Conservation (phyloP, 139 green algal genomes). For the Picochlorum sp. region DNA sequence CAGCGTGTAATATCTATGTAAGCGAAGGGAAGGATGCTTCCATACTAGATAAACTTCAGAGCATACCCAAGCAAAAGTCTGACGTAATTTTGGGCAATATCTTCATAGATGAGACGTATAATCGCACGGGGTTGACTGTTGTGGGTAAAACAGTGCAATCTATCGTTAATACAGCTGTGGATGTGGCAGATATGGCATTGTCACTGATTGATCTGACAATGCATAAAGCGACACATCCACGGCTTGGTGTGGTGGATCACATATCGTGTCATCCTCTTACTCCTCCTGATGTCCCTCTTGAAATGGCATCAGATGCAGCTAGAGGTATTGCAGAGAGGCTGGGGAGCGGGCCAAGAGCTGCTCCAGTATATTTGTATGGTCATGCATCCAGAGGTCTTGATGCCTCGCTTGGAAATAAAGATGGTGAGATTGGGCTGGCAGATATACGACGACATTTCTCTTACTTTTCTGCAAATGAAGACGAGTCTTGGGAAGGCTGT, state of each 20-base stretch:
- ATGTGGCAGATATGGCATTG: slow-evolving; percentile 34
- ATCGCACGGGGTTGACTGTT: slow-evolving; percentile 63
- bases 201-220: slow-evolving; percentile 37
- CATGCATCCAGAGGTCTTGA: too few species aligned
- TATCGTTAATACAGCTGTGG: slow-evolving; percentile 20
- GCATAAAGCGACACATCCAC: slow-evolving; percentile 57
- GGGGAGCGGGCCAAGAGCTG: too few species aligned
- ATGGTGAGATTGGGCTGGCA: slow-evolving; percentile 46
- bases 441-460: slow-evolving; percentile 37
- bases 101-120: slow-evolving; percentile 60
- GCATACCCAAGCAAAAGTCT: neutral
- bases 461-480: slow-evolving; percentile 18
- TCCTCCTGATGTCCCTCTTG: neutral
- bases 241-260: slow-evolving; percentile 68
- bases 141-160: neutral
- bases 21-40: slow-evolving; percentile 35
- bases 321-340: slow-evolving; percentile 7
- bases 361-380: slow-evolving; percentile 61
- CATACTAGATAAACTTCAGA: slow-evolving; percentile 6
- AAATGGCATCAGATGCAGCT: slow-evolving; percentile 4
- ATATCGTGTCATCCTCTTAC: slow-evolving; percentile 58
- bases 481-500: neutral
- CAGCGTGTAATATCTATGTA: slow-evolving; percentile 54
- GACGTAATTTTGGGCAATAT: slow-evolving; percentile 20
- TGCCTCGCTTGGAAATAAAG: too few species aligned